These are phyloP conservation scores for Nothophoma quercina DNA, from an alignment of 2,329 filamentous ascomycete species.

Conservation along the genomic window DNA sequence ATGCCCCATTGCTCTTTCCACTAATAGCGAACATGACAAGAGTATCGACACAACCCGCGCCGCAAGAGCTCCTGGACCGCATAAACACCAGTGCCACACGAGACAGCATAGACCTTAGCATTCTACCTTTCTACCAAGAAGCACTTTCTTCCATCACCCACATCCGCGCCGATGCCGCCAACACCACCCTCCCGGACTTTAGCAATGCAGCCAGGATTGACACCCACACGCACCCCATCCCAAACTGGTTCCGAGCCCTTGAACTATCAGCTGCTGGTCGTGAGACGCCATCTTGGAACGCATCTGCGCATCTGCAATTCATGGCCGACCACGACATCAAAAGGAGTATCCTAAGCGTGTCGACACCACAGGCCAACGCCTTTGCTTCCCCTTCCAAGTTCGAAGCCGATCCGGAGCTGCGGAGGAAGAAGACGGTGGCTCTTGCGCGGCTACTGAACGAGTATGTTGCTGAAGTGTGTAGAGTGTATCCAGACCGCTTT, in stretches of 20 bases:
- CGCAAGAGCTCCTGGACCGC: conserved; percentile 3
- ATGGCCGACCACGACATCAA: conserved; percentile 41
- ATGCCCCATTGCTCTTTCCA: background rate
- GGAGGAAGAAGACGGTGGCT: conserved; percentile 37
- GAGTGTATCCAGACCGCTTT: conserved; percentile 37
- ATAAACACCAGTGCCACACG: conserved; percentile 24
- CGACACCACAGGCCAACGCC: conserved; percentile 47
- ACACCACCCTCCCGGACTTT: conserved; percentile 20
- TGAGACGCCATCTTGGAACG: conserved; percentile 43
- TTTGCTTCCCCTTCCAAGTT: conserved; percentile 22
- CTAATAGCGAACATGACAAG: conserved; percentile 5
- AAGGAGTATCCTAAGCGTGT: conserved; percentile 42
- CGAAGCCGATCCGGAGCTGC: conserved; percentile 12
- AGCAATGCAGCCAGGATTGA: conserved; percentile 39
- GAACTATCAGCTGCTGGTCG: conserved; percentile 45
- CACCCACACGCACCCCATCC: conserved; percentile 48
- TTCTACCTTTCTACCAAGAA: conserved; percentile 39
- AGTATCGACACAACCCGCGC: background rate
- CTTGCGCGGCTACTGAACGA: conserved; percentile 48
- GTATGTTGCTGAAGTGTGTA: conserved; percentile 34
- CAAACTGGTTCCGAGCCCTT: conserved; percentile 44
- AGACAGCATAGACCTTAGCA: conserved; percentile 37
- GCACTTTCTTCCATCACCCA: conserved; percentile 39
- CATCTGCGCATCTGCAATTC: conserved; percentile 40
- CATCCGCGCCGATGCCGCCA: conserved; percentile 22